Conservation (phyloP, 345 rosid genomes). For the Pseudoturritis turrita region DNA sequence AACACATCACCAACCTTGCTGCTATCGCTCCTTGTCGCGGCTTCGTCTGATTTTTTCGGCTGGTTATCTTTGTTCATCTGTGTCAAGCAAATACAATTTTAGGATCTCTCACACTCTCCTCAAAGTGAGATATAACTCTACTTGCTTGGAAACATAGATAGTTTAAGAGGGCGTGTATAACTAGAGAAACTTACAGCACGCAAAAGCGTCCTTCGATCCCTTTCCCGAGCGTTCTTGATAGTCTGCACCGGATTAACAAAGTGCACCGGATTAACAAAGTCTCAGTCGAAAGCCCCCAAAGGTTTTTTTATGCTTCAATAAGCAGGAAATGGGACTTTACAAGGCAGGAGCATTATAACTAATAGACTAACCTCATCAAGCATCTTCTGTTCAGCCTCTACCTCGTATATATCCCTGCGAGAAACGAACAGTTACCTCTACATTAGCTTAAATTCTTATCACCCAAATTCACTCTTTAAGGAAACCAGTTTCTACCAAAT, state of each 20-base stretch:
- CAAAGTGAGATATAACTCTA: not conserved
- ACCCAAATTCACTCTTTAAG: not conserved
- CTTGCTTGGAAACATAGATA: not conserved
- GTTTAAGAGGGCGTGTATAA: not conserved
- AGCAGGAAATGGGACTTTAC: not conserved
- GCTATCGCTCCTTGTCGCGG: slow-evolving; percentile 38
- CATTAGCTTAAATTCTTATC: not conserved
- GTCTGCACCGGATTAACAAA: slow-evolving; percentile 47
- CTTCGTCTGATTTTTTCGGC: slow-evolving; percentile 39
- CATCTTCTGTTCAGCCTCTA: slow-evolving; percentile 78
- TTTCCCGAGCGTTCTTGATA: slow-evolving; percentile 86
- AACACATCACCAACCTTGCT: slow-evolving; percentile 76
- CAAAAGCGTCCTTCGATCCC: slow-evolving; percentile 73
- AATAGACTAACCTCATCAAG: slow-evolving; percentile 63
- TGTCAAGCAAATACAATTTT: slow-evolving; percentile 18
- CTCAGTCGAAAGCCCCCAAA: not conserved
- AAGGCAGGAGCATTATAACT: not conserved
- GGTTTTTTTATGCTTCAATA: not conserved
- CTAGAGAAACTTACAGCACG: slow-evolving; percentile 61
- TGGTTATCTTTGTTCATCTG: slow-evolving; percentile 68
- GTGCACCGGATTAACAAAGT: slow-evolving; percentile 19
- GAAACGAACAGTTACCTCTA: not conserved
- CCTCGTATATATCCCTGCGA: slow-evolving; percentile 61
- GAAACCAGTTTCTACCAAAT: not conserved
- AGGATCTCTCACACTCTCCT: not conserved